Evolutionary conservation across 1,284 basidiomycete species (phyloP).

Genomic region (Naganishia sp.): DNA sequence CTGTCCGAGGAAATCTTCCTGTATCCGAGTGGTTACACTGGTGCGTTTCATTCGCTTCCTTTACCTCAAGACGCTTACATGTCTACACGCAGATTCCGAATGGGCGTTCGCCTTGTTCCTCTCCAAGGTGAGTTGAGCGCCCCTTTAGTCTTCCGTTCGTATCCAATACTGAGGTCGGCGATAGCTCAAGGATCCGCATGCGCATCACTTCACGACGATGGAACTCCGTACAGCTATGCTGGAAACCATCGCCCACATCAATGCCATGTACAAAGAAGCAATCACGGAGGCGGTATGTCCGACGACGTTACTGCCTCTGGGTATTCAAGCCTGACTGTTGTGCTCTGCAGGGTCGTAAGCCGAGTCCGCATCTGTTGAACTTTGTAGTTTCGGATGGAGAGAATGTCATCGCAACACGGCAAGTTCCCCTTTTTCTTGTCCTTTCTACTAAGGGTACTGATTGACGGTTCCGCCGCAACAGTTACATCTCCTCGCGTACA

Average conservation of each 20-base stretch:
- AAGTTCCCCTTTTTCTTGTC: constrained; percentile 5
- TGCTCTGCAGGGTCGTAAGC: neutral
- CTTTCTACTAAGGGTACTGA: neutral
- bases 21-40: constrained; percentile 86
- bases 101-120: constrained; percentile 92
- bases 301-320: neutral
- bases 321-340: neutral
- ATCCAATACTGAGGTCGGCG: constrained; percentile 13
- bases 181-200: constrained; percentile 77
- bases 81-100: constrained; percentile 69
- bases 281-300: constrained; percentile 66
- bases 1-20: constrained; percentile 81
- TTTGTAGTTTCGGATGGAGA: constrained; percentile 95
- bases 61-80: neutral
- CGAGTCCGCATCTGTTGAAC: constrained; percentile 85
- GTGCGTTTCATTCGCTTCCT: constrained; percentile 52
- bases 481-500: constrained; percentile 83
- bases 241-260: constrained; percentile 76
- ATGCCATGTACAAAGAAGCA: constrained; percentile 71
- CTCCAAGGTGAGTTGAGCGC: constrained; percentile 64
- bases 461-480: constrained; percentile 2
- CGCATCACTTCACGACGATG: constrained; percentile 53
- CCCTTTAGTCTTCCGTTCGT: constrained; percentile 1
- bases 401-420: constrained; percentile 84
- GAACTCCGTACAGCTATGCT: constrained; percentile 72